Evolutionary conservation across 768 basidiomycete genomes (phyloP).

Genomic region (Tylopilus vinaceipallidus): DNA sequence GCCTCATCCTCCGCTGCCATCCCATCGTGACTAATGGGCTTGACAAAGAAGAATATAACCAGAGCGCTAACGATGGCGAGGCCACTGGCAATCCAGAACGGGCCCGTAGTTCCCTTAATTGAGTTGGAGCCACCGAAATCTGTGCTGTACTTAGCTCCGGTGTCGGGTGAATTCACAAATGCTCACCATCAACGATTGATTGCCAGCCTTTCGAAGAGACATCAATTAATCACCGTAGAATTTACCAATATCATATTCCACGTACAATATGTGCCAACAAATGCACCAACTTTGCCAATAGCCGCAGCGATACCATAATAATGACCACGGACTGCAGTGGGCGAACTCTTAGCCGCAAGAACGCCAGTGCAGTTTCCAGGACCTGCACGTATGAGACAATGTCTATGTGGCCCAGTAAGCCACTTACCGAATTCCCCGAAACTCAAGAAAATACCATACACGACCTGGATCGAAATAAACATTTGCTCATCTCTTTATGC

Average conservation of each 20-base stretch:
- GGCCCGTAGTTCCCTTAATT: constrained; percentile 70
- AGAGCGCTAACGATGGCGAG: constrained; percentile 78
- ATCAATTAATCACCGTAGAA: constrained; percentile 4
- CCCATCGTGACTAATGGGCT: constrained; percentile 71
- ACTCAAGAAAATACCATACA: constrained; percentile 89
- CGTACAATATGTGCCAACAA: constrained; percentile 79
- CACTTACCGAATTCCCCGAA: constrained; percentile 78
- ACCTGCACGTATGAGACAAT: constrained; percentile 34
- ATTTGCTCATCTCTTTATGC: neutral
- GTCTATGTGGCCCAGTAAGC: neutral
- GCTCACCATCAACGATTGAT: constrained; percentile 58
- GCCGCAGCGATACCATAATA: constrained; percentile 88
- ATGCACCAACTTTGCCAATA: constrained; percentile 81
- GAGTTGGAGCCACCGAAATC: constrained; percentile 59
- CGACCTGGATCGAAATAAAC: constrained; percentile 42
- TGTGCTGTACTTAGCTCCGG: constrained; percentile 2
- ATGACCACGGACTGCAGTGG: constrained; percentile 83
- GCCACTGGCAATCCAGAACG: constrained; percentile 87
- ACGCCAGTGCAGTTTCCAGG: constrained; percentile 88
- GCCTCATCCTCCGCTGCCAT: constrained; percentile 73
- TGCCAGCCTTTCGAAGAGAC: constrained; percentile 50
- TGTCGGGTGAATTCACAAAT: neutral
- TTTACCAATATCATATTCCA: constrained; percentile 3
- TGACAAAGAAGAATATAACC: constrained; percentile 70
- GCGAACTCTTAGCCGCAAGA: constrained; percentile 80